phyloP scores from a whole-genome alignment of 805 yeast species.

The Saccharomyces mikatae region DNA sequence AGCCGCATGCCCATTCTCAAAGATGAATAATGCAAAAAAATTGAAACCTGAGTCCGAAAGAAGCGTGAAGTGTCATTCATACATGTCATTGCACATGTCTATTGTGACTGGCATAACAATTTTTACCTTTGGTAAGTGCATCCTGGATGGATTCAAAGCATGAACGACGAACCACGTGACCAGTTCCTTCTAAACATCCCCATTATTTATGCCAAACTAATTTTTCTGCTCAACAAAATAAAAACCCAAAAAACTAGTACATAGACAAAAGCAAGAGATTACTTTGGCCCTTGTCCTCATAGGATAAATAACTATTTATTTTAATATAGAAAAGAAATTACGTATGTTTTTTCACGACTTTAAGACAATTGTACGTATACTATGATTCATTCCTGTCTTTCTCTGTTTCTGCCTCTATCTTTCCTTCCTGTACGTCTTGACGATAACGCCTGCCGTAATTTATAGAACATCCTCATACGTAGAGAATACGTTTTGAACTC shows the following conservation, averaged over 20 bases:
- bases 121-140: neutral
- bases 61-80: neutral
- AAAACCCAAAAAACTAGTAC: neutral
- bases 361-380: neutral
- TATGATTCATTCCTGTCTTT: neutral
- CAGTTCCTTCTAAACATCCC: neutral
- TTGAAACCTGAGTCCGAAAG: neutral
- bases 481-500: neutral
- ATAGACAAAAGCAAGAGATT: neutral
- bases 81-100: neutral
- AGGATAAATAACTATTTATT: neutral
- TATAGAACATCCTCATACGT: neutral
- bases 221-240: neutral
- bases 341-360: neutral
- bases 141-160: neutral
- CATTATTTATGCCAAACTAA: neutral
- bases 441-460: neutral
- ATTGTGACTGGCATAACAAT: neutral
- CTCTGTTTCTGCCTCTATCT: neutral
- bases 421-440: neutral
- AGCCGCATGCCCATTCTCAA: conserved; percentile 14
- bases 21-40: neutral
- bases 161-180: neutral
- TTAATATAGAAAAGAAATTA: neutral
- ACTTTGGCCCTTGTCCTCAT: neutral